Percentiles rank a stretch among this genome's conserved stretches.
Conservation (phyloP, 2,329 filamentous ascomycete species). For the Penicillium frequentans region DNA sequence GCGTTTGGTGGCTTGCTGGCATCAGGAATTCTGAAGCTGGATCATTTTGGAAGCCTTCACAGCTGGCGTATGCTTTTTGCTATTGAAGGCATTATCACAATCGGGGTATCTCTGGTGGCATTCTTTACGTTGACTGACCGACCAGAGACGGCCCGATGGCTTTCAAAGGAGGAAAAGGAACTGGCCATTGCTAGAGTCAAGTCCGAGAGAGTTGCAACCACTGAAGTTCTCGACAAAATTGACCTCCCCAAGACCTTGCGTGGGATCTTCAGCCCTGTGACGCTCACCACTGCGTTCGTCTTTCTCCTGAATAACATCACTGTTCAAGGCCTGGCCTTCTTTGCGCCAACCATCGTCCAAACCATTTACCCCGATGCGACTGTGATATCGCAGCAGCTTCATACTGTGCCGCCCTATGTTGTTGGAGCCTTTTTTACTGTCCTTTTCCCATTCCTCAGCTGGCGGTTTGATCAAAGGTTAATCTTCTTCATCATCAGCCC, state of each 20-base stretch:
- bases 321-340: slow-evolving; percentile 70
- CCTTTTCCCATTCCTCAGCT: slow-evolving; percentile 61
- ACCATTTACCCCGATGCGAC: slow-evolving; percentile 64
- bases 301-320: slow-evolving; percentile 69
- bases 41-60: slow-evolving; percentile 56
- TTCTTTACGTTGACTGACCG: slow-evolving; percentile 68
- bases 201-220: slow-evolving; percentile 64
- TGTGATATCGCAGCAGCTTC: slow-evolving; percentile 65
- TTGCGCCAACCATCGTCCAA: slow-evolving; percentile 67
- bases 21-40: slow-evolving; percentile 62
- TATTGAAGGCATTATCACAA: slow-evolving; percentile 68
- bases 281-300: slow-evolving; percentile 56
- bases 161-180: slow-evolving; percentile 64
- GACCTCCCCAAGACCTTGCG: slow-evolving; percentile 59
- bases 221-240: slow-evolving; percentile 64
- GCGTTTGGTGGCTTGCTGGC: slow-evolving; percentile 70
- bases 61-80: slow-evolving; percentile 71
- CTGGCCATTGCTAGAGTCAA: slow-evolving; percentile 67
- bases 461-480: slow-evolving; percentile 59
- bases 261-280: slow-evolving; percentile 66
- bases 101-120: slow-evolving; percentile 57
- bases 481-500: slow-evolving; percentile 62
- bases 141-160: slow-evolving; percentile 67
- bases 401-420: slow-evolving; percentile 69
- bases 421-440: slow-evolving; percentile 68